Base-by-base conservation (phyloP, 805 yeast genomes). In the Lipomyces sp. region DNA sequence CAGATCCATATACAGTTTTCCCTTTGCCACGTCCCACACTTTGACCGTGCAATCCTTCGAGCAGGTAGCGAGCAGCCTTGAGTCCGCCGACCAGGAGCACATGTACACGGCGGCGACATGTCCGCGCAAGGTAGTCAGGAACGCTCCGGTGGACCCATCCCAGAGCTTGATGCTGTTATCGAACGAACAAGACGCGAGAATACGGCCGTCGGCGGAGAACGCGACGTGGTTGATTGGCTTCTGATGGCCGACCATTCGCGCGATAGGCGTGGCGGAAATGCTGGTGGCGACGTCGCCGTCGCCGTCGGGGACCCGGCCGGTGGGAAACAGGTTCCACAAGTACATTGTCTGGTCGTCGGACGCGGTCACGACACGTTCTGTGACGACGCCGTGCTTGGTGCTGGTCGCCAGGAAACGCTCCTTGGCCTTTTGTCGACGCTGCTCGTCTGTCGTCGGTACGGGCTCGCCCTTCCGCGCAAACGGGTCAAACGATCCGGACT, bases 21-120 rank as follows among this genome's bases (percentile, higher is more conserved):
- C 77, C 2, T 96, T 86, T 63, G 86, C 79, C 21, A 91, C 82
- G 65, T 91, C 98, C 98, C 98, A 91, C 1, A 91, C 95, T 68
- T 91, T 91, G 64, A 91, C 76, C 0, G 98, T 93, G 1, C 97
- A 89, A 68, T 91, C 98, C 66, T 91, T 91, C 13, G 97, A 89
- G 68, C 96, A 86, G 64, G 95, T 85, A 8, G 89, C 98, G 49
- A 93, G 72, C 33, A 91, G 72, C 61, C 98, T 75, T 68, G 91
- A 86, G 65, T 93, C 98, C 1, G 96, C 83, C 2, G 96, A 88
- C 98, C 98, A 93, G 0, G 98, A 87, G 3, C 95, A 88, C 70
- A 91, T 97, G 68, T 93, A 93, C 0, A 93, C 98, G 2, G 98
- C 88, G 0, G 97, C 96, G 51, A 93, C 98, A 67, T 93, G 98